A percentile compares a stretch with the other conserved stretches of the same genome.
phyloP scores from a whole-genome alignment of 1,284 basidiomycete species.

The Rhizoctonia solani region DNA sequence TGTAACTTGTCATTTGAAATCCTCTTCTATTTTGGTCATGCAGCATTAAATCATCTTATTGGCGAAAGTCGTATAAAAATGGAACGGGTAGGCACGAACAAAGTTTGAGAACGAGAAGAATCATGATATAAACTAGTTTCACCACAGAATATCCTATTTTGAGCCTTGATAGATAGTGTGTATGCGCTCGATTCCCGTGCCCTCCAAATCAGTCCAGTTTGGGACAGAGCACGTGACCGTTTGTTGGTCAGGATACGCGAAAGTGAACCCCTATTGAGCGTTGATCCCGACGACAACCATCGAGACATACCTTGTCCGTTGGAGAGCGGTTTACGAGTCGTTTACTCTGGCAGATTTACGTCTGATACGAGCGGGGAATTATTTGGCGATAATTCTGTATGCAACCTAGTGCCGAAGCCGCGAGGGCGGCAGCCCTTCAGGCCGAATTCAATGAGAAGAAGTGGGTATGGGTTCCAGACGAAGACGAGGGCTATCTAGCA shows the following conservation, averaged over 20 bases:
- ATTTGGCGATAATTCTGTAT: background rate
- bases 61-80: too few species aligned
- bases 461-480: constrained; percentile 95
- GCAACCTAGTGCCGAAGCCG: constrained; percentile 62
- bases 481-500: constrained; percentile 84
- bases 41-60: too few species aligned
- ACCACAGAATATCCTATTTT: background rate
- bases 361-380: background rate
- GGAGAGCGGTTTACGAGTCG: background rate
- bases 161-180: background rate
- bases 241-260: constrained; percentile 28
- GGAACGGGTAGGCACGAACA: too few species aligned
- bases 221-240: constrained; percentile 28
- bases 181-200: background rate
- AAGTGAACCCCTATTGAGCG: constrained; percentile 21
- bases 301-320: background rate
- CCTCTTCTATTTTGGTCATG: too few species aligned
- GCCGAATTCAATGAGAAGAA: constrained; percentile 97
- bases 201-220: background rate
- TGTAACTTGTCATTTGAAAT: too few species aligned
- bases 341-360: background rate
- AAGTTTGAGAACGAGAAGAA: too few species aligned
- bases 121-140: too few species aligned
- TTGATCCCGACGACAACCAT: constrained; percentile 26
- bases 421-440: constrained; percentile 80